Evolutionary conservation across 2,329 filamentous ascomycete species (phyloP).

Genomic region (Colletotrichum graminicola): DNA sequence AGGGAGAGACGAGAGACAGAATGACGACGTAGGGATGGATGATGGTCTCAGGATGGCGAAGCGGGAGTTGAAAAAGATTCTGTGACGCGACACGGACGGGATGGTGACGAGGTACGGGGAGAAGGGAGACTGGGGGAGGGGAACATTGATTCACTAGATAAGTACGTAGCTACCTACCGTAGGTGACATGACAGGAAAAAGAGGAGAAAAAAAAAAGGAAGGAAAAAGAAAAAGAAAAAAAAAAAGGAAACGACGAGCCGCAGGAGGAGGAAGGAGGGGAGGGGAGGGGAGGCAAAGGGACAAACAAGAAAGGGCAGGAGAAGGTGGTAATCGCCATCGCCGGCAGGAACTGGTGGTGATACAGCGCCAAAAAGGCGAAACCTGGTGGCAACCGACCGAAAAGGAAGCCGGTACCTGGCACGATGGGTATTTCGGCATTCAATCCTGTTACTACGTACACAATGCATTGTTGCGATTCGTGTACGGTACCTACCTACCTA

Average conservation of each 20-base stretch:
- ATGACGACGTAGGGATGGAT: slow-evolving; percentile 12
- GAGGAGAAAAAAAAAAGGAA: not conserved
- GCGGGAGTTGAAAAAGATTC: not conserved
- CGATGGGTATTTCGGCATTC: not conserved
- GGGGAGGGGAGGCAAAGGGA: not conserved
- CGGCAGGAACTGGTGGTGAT: not conserved
- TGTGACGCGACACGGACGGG: not conserved
- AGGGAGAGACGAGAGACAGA: slow-evolving; percentile 12
- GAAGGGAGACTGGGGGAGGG: not conserved
- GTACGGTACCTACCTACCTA: not conserved
- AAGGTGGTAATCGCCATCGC: not conserved
- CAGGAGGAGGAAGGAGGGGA: too few species aligned
- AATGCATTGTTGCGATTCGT: not conserved
- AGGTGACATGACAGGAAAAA: not conserved
- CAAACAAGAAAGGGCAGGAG: not conserved
- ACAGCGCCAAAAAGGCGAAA: not conserved
- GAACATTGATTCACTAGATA: not conserved
- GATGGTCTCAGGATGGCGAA: not conserved
- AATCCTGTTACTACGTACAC: not conserved
- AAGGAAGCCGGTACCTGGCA: not conserved
- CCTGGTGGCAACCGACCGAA: not conserved
- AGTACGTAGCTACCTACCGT: not conserved
- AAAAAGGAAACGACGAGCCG: not conserved
- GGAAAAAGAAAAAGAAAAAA: not conserved
- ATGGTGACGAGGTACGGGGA: not conserved